Evolutionary conservation across 177 flowering plant genomes (phyloP).

Genomic region (Vitis hybrid): DNA sequence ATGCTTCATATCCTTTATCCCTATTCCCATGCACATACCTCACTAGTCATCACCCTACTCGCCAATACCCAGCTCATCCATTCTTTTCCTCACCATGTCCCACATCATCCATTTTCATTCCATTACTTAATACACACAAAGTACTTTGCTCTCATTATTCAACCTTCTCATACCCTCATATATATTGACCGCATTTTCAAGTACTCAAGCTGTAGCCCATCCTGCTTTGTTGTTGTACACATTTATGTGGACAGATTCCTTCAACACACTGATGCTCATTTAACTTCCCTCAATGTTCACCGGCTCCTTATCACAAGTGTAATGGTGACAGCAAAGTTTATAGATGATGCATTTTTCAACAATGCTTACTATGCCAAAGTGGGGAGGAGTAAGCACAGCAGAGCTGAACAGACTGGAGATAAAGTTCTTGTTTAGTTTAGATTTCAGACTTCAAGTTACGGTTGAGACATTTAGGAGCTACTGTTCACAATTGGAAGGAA

Average conservation of each 20-base stretch:
- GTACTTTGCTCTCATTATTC: no score
- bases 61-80: no score
- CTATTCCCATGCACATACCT: no score
- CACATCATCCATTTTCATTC: no score
- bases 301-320: slow-evolving; percentile 79
- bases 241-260: slow-evolving; percentile 71
- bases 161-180: not conserved
- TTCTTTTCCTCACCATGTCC: no score
- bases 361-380: slow-evolving; percentile 95
- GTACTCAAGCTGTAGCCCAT: slow-evolving; percentile 82
- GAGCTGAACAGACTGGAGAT: slow-evolving; percentile 88
- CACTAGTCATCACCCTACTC: no score
- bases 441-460: slow-evolving; percentile 76
- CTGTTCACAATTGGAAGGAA: slow-evolving; percentile 60
- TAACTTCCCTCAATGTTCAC: slow-evolving; percentile 82
- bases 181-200: slow-evolving; percentile 83
- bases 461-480: slow-evolving; percentile 49
- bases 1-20: no score
- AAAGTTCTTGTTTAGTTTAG: slow-evolving; percentile 70
- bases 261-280: slow-evolving; percentile 33
- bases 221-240: slow-evolving; percentile 79
- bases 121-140: no score
- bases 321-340: slow-evolving; percentile 81
- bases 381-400: slow-evolving; percentile 72
- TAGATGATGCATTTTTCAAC: slow-evolving; percentile 78